A percentile compares a stretch with the other conserved stretches of the same genome.
These are phyloP conservation scores for Microcyclosporella mali DNA, from an alignment of 2,329 filamentous ascomycete species.

Conservation along the genomic window DNA sequence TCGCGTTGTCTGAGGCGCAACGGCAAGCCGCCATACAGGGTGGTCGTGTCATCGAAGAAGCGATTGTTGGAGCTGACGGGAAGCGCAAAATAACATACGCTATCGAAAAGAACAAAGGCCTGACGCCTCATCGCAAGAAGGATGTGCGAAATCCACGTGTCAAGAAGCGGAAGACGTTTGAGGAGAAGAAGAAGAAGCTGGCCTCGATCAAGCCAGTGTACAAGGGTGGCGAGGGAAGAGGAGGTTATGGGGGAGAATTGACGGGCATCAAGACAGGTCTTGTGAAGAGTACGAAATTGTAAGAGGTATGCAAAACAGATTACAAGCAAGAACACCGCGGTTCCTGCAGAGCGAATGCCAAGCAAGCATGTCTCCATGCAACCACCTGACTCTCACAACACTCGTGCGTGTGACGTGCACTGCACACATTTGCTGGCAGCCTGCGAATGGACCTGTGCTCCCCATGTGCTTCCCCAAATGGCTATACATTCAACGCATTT, in stretches of 20 bases:
- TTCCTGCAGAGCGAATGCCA: neutral
- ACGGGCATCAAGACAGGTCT: conserved; percentile 93
- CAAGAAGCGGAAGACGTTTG: conserved; percentile 96
- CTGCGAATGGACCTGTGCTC: no score
- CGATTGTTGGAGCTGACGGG: conserved; percentile 70
- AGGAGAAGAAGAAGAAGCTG: conserved; percentile 96
- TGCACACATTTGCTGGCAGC: neutral
- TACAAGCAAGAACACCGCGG: neutral
- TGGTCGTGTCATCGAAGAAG: conserved; percentile 58
- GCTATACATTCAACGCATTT: no score
- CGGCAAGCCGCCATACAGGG: conserved; percentile 50
- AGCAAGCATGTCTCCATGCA: neutral
- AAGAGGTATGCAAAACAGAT: conserved; percentile 23
- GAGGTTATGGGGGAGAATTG: conserved; percentile 83
- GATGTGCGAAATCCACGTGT: conserved; percentile 90
- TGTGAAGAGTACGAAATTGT: conserved; percentile 90
- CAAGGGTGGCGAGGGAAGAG: conserved; percentile 75
- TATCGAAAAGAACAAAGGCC: conserved; percentile 96
- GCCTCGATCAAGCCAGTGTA: conserved; percentile 78
- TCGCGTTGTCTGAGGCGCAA: conserved; percentile 56
- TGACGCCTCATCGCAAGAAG: conserved; percentile 86
- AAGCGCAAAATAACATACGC: conserved; percentile 89
- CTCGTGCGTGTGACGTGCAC: no score
- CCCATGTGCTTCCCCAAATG: no score
- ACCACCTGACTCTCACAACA: neutral